phyloP scores from a whole-genome alignment of 768 basidiomycete genomes.

The Pleurotus cornucopiae region DNA sequence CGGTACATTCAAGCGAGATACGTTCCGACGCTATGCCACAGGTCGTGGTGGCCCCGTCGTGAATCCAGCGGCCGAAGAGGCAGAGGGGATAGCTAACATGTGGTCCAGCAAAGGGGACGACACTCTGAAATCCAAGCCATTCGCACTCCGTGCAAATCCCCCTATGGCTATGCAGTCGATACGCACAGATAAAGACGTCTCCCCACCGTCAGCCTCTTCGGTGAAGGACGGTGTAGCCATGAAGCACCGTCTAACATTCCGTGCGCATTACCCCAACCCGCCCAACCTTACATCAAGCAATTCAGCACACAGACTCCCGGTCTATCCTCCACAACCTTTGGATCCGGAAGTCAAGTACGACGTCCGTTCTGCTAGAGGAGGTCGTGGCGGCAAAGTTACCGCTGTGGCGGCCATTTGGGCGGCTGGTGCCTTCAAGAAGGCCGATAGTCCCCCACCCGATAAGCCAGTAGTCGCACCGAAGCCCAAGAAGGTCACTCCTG shows the following conservation, averaged over 20 bases:
- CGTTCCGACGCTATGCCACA: slow-evolving; percentile 22
- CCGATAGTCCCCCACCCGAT: slow-evolving; percentile 8
- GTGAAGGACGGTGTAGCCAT: background rate
- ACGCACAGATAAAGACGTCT: slow-evolving; percentile 31
- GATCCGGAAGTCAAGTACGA: slow-evolving; percentile 66
- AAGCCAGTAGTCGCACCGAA: background rate
- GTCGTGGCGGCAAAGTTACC: slow-evolving; percentile 69
- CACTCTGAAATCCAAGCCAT: slow-evolving; percentile 3
- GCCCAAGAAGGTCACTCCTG: background rate
- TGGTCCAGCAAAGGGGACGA: slow-evolving; percentile 24
- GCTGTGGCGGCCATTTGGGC: slow-evolving; percentile 76
- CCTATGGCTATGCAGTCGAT: slow-evolving; percentile 23
- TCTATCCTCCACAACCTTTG: slow-evolving; percentile 25
- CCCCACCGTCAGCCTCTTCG: slow-evolving; percentile 27
- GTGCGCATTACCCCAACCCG: background rate
- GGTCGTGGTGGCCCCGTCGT: slow-evolving; percentile 20
- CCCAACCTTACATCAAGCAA: background rate
- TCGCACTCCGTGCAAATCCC: slow-evolving; percentile 11
- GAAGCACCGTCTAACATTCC: background rate
- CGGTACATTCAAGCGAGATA: slow-evolving; percentile 43
- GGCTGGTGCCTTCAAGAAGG: slow-evolving; percentile 31
- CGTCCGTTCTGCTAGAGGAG: slow-evolving; percentile 72
- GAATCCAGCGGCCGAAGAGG: slow-evolving; percentile 27
- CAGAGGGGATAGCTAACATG: slow-evolving; percentile 32
- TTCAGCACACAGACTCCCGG: slow-evolving; percentile 17